These are phyloP conservation scores for Isatis lusitanica DNA, from an alignment of 441 rosid species.

Conservation along the genomic window DNA sequence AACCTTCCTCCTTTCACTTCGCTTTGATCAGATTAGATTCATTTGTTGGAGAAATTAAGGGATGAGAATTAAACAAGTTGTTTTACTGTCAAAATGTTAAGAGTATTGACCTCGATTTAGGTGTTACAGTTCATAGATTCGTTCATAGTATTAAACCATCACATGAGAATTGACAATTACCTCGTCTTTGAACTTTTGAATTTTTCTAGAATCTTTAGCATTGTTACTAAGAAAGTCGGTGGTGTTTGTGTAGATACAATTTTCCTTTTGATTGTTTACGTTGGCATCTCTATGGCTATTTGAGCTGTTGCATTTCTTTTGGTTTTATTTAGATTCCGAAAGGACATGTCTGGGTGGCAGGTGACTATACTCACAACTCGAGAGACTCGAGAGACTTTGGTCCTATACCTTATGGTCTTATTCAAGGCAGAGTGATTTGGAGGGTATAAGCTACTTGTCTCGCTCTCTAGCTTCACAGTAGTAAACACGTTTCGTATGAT, in stretches of 20 bases:
- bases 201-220: not conserved
- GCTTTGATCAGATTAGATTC: not conserved
- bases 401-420: conserved; percentile 70
- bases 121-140: not conserved
- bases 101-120: not conserved
- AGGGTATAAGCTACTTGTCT: conserved; percentile 44
- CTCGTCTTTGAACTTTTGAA: not conserved
- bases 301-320: not conserved
- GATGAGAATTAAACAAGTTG: too few species aligned
- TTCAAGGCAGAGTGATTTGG: conserved; percentile 62
- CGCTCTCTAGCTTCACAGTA: not conserved
- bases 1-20: not conserved
- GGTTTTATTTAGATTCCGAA: conserved; percentile 59
- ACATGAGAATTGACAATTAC: not conserved
- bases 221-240: not conserved
- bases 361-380: conserved; percentile 60
- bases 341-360: conserved; percentile 54
- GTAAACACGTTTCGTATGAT: not conserved
- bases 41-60: not conserved
- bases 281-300: not conserved
- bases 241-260: not conserved
- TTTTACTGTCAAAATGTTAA: not conserved
- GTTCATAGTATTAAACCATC: not conserved
- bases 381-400: conserved; percentile 76
- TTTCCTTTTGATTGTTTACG: not conserved